Percentiles rank a stretch among this genome's conserved stretches.
These are phyloP conservation scores for Fusarium sp. DNA, from an alignment of 2,329 filamentous ascomycete genomes.

Conservation along the genomic window DNA sequence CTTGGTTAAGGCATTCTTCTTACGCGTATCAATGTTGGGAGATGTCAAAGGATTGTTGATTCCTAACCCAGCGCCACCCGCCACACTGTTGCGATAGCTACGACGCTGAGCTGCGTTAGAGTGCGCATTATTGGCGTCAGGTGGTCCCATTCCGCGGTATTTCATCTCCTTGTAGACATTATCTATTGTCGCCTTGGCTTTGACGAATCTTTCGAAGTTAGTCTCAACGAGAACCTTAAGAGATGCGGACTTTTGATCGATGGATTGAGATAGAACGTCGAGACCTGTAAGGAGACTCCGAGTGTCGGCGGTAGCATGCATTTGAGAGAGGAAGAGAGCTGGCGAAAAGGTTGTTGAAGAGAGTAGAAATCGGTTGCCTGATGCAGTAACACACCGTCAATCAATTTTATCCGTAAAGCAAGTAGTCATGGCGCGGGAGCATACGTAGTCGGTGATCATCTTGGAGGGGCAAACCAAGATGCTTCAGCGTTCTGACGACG, in stretches of 20 bases:
- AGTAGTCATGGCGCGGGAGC: conserved; percentile 49
- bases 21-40: conserved; percentile 67
- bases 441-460: conserved; percentile 82
- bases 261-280: conserved; percentile 87
- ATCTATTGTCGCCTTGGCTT: conserved; percentile 97
- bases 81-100: conserved; percentile 69
- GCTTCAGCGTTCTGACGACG: conserved; percentile 83
- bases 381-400: conserved; percentile 33
- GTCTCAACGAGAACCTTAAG: conserved; percentile 96
- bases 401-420: conserved; percentile 5
- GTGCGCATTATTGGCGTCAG: conserved; percentile 54
- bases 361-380: conserved; percentile 91
- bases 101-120: conserved; percentile 76
- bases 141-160: conserved; percentile 71
- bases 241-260: conserved; percentile 97
- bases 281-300: conserved; percentile 83
- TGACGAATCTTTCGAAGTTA: conserved; percentile 98
- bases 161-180: conserved; percentile 99
- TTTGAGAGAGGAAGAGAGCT: conserved; percentile 89
- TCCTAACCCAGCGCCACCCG: conserved; percentile 52
- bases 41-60: conserved; percentile 55
- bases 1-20: conserved; percentile 91
- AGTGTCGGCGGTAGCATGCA: conserved; percentile 88
- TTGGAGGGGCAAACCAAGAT: conserved; percentile 82
- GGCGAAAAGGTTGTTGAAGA: conserved; percentile 97